Conservation (phyloP, 306 rosid species). For the Trifolium pratense region DNA sequence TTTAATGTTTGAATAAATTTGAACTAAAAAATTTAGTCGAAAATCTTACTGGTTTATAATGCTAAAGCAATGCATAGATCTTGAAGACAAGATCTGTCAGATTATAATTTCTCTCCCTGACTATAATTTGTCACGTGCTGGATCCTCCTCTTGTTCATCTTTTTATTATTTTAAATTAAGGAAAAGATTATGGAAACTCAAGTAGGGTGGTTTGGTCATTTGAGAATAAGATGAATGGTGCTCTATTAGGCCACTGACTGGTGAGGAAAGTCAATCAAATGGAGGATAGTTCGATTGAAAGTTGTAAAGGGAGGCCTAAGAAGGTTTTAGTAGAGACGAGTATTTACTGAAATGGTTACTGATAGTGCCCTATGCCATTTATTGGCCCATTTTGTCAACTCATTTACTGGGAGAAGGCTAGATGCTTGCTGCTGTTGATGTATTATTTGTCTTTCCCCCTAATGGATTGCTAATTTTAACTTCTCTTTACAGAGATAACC, state of each 20-base stretch:
- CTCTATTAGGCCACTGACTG: conserved; percentile 13
- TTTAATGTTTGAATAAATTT: conserved; percentile 9
- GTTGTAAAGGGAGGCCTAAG: neutral
- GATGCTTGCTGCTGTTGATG: neutral
- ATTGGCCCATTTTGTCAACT: neutral
- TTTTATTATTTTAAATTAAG: conserved; percentile 17
- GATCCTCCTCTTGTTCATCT: neutral
- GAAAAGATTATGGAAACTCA: conserved; percentile 2
- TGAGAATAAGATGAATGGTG: neutral
- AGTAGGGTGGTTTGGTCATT: neutral
- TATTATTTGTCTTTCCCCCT: conserved; percentile 2
- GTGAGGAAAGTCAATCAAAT: conserved; percentile 5
- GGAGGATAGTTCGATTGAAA: conserved; percentile 15
- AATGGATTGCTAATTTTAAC: neutral
- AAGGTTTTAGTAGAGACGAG: neutral
- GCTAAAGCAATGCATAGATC: neutral
- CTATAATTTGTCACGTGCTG: neutral
- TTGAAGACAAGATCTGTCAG: neutral
- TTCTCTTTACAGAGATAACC: neutral
- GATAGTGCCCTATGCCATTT: neutral
- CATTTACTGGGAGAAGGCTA: neutral
- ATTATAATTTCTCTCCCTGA: conserved; percentile 10
- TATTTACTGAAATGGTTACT: neutral
- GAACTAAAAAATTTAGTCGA: conserved; percentile 22
- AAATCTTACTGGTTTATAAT: conserved; percentile 5